Evolutionary conservation across 2,329 filamentous ascomycete genomes (phyloP).

Genomic region (Proliferodiscus dingleyae): DNA sequence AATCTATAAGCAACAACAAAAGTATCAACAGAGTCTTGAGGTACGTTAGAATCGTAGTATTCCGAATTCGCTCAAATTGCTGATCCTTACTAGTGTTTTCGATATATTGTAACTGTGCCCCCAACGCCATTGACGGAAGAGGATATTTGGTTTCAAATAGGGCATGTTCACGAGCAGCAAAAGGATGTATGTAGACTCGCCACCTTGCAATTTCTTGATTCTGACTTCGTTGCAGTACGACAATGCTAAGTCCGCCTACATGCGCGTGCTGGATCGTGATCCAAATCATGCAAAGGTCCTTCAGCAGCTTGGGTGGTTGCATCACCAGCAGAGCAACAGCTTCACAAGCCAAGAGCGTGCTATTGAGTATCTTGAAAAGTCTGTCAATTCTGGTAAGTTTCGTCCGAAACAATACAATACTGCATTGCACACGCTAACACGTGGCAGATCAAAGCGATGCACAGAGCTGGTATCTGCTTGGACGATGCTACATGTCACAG

Average conservation of each 20-base stretch:
- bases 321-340: constrained; percentile 90
- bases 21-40: constrained; percentile 87
- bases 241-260: constrained; percentile 85
- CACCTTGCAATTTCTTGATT: constrained; percentile 1
- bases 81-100: constrained; percentile 70
- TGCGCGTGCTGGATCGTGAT: constrained; percentile 87
- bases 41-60: constrained; percentile 45
- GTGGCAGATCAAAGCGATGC: constrained; percentile 81
- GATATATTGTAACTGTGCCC: constrained; percentile 92
- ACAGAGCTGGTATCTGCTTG: constrained; percentile 97
- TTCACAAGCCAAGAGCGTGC: constrained; percentile 92
- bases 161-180: constrained; percentile 96
- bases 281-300: constrained; percentile 97
- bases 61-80: not conserved
- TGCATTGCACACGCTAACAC: constrained; percentile 30
- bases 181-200: constrained; percentile 75
- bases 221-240: constrained; percentile 64
- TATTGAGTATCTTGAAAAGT: constrained; percentile 96
- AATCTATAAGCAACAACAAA: constrained; percentile 98
- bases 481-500: constrained; percentile 98
- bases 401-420: constrained; percentile 18
- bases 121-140: constrained; percentile 91
- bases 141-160: constrained; percentile 99
- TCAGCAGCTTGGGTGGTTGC: constrained; percentile 95
- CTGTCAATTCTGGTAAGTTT: constrained; percentile 77